Conservation (phyloP, 2,329 filamentous ascomycete genomes). For the Penicillium griseofulvum region DNA sequence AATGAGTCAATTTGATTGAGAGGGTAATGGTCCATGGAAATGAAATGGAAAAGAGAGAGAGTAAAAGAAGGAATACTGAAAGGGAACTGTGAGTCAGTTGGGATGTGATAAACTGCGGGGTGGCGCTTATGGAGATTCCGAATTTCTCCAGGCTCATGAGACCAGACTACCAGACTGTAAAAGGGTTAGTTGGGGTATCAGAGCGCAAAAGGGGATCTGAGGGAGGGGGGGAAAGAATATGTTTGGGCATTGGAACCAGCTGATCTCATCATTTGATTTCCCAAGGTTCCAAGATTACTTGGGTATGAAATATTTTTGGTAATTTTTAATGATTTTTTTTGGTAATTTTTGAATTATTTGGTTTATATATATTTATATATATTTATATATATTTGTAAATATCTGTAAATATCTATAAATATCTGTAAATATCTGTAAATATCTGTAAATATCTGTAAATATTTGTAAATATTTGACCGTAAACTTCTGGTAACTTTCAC, state of each 20-base stretch:
- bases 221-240: background rate
- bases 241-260: conserved; percentile 10
- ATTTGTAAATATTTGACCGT: no score
- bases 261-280: conserved; percentile 13
- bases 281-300: no score
- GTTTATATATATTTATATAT: no score
- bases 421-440: no score
- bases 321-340: no score
- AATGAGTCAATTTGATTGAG: conserved; percentile 14
- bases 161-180: conserved; percentile 1
- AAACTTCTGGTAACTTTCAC: no score
- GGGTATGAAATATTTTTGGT: background rate
- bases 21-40: background rate
- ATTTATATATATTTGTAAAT: no score
- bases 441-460: no score
- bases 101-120: conserved; percentile 17
- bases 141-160: conserved; percentile 11
- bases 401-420: no score
- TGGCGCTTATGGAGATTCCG: conserved; percentile 9
- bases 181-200: conserved; percentile 2
- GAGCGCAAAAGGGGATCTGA: conserved; percentile 2
- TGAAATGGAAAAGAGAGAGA: background rate
- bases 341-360: no score
- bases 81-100: conserved; percentile 9
- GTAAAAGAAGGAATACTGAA: background rate